Conservation (phyloP, 2,329 filamentous ascomycete species). For the Alternaria rosae region DNA sequence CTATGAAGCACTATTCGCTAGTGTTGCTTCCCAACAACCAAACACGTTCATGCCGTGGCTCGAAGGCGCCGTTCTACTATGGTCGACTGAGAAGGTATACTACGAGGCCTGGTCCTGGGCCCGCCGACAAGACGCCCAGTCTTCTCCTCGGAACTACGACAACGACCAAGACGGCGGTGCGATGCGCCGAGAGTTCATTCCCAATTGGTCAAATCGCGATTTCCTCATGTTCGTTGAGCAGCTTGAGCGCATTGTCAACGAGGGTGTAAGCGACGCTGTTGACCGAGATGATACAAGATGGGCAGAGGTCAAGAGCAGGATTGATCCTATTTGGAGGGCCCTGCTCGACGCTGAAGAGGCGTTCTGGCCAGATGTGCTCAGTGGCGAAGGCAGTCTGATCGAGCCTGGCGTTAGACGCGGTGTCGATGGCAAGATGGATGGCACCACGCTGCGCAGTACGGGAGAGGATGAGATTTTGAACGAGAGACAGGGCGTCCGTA, state of each 20-base stretch:
- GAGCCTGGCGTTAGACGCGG: conserved; percentile 8
- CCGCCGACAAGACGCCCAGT: conserved; percentile 29
- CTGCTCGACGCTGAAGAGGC: conserved; percentile 44
- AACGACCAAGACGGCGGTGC: conserved; percentile 71
- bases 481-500: conserved; percentile 1
- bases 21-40: conserved; percentile 8
- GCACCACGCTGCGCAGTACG: conserved; percentile 10
- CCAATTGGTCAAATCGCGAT: conserved; percentile 70
- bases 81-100: conserved; percentile 47
- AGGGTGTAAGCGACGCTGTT: conserved; percentile 38
- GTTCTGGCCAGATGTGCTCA: conserved; percentile 40
- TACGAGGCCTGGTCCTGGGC: conserved; percentile 47
- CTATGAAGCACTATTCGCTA: conserved; percentile 39
- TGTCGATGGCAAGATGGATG: conserved; percentile 12
- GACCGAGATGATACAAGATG: conserved; percentile 27
- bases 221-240: conserved; percentile 67
- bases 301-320: conserved; percentile 30
- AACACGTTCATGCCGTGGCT: conserved; percentile 41
- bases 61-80: conserved; percentile 43
- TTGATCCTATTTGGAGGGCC: conserved; percentile 33
- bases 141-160: conserved; percentile 26
- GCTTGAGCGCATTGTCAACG: conserved; percentile 64
- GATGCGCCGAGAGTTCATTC: conserved; percentile 69
- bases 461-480: conserved; percentile 4
- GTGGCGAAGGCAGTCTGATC: conserved; percentile 5